Evolutionary conservation across 2,329 filamentous ascomycete genomes (phyloP).

Genomic region (Phaeosphaeriaceae sp.): DNA sequence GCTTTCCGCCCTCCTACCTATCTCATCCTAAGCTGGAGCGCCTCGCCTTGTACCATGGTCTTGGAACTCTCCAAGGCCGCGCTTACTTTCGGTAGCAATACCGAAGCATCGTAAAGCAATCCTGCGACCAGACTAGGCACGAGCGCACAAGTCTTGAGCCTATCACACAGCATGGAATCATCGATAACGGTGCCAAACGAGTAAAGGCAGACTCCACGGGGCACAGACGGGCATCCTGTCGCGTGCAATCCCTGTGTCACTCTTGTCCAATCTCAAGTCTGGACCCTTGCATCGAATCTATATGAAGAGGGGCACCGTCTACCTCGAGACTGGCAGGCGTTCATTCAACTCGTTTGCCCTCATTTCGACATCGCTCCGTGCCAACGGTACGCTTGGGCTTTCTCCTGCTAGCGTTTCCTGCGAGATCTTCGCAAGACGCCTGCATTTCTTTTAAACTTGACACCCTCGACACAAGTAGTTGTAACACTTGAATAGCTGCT

Average conservation of each 20-base stretch:
- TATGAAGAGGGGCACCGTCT: conserved; percentile 14
- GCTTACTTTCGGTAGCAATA: conserved; percentile 12
- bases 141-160: background rate
- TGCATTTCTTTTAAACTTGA: background rate
- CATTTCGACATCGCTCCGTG: conserved; percentile 8
- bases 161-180: background rate
- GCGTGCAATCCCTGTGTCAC: conserved; percentile 12
- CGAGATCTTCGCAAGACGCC: background rate
- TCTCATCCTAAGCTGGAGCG: conserved; percentile 4
- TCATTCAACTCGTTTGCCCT: conserved; percentile 5
- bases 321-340: conserved; percentile 6
- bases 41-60: conserved; percentile 11
- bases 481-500: conserved; percentile 2
- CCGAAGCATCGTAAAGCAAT: conserved; percentile 10
- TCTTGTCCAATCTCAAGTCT: conserved; percentile 11
- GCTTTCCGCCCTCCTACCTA: conserved; percentile 13
- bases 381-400: conserved; percentile 4
- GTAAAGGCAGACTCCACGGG: background rate
- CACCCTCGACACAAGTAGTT: background rate
- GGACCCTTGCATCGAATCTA: conserved; percentile 9
- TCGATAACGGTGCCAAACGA: background rate
- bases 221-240: background rate
- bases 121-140: conserved; percentile 9
- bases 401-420: background rate
- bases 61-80: conserved; percentile 9